Evolutionary conservation across 306 rosid species (phyloP), one percentile per base, ranked within the genome.

Genomic region (Herpetospermum pedunculosum): DNA sequence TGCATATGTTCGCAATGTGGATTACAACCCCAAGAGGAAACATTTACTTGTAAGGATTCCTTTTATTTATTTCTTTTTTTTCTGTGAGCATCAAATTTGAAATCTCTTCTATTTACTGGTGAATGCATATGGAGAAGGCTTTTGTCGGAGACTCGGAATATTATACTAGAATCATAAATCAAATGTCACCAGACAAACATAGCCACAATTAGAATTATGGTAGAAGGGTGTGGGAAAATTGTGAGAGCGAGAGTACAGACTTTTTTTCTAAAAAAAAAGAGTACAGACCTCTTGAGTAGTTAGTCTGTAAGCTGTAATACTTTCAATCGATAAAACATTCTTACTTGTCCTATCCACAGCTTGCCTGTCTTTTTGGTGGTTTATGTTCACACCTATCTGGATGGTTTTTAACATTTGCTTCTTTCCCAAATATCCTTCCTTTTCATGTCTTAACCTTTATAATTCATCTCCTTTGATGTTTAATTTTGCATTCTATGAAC

Each of bases 1-100:
- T 80, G 87, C 96, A 19, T 93, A 91, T 81, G 90, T 89, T 68
- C 84, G 89, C 81, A 84, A 80, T 81, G 87, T 88, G 59, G 97
- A 91, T 76, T 94, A 89, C 77, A 81, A 91, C 81, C 85, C 88
- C 70, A 86, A 82, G 80, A 88, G 78, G 89, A 77, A 80, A 72
- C 87, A 94, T 79, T 75, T 91, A 81, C 87, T 94, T 81, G 99
- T 91, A 94, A 88, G 96, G 77, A 44, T 50, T 60, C 60, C 71
- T 58, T 18, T 44, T 49, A 3, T 18, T 18, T 67, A 74, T 63
- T 78, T 28, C 48, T 16, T 50, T 81, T 54, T 57, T 34, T 2
- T 14, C 28, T 8, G 47, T n/a, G 44, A 60, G 46, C 43, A 44
- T 25, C 75, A 40, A 46, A 43, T 30, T 76, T 29, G 21, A 75